phyloP scores from a whole-genome alignment of 345 rosid genomes.

The Cardiospermum halicacabum region DNA sequence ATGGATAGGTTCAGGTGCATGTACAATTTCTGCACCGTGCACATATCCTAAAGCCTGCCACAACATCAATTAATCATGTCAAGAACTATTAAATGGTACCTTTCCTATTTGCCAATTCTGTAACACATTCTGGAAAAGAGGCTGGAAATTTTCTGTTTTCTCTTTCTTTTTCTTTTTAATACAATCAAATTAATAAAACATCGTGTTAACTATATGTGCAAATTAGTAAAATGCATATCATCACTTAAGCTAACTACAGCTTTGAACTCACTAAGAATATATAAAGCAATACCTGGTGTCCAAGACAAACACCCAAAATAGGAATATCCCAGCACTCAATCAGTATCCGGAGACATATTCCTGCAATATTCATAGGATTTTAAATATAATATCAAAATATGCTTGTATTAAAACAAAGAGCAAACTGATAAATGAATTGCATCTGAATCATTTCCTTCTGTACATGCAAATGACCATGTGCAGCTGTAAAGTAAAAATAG shows the following conservation, averaged over 20 bases:
- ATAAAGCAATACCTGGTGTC: conserved; percentile 73
- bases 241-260: neutral
- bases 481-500: neutral
- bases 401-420: conserved; percentile 2
- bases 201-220: neutral
- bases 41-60: conserved; percentile 89
- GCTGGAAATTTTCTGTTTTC: neutral
- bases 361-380: conserved; percentile 41
- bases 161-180: neutral
- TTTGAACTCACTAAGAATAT: neutral
- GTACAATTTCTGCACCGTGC: conserved; percentile 82
- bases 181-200: neutral
- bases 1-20: conserved; percentile 90
- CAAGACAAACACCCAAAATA: conserved; percentile 89
- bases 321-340: conserved; percentile 82
- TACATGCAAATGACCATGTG: neutral
- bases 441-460: neutral
- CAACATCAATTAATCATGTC: conserved; percentile 15
- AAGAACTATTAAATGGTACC: neutral
- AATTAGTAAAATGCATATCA: neutral
- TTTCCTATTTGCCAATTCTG: neutral
- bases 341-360: conserved; percentile 82
- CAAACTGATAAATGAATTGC: neutral
- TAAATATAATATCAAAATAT: conserved; percentile 16
- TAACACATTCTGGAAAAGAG: neutral